Conservation (phyloP, 2,329 filamentous ascomycete genomes). For the Neonectria magnoliae region DNA sequence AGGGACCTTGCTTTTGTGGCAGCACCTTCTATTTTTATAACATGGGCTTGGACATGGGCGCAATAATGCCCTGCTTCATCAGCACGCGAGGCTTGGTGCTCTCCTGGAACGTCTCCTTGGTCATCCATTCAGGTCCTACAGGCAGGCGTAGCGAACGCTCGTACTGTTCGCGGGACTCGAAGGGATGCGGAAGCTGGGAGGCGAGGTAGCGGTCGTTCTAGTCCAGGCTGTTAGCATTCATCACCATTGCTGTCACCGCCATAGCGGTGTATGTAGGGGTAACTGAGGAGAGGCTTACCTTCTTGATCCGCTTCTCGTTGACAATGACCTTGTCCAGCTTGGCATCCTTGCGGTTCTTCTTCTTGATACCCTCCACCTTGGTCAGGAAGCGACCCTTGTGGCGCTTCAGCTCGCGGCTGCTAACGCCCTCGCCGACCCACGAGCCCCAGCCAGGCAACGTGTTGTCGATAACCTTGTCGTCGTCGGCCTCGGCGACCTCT, state of each 20-base stretch:
- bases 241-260: not conserved
- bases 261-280: not conserved
- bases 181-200: conserved; percentile 84
- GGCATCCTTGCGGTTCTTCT: conserved; percentile 80
- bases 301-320: conserved; percentile 89
- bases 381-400: conserved; percentile 71
- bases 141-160: conserved; percentile 88
- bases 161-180: conserved; percentile 88
- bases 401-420: conserved; percentile 72
- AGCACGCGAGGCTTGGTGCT: conserved; percentile 89
- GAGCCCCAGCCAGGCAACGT: conserved; percentile 94
- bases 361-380: conserved; percentile 78
- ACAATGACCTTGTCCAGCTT: conserved; percentile 89
- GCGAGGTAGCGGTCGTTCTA: conserved; percentile 90
- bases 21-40: conserved; percentile 40
- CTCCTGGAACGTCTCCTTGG: conserved; percentile 94
- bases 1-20: not conserved
- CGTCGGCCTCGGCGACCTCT: conserved; percentile 76
- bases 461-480: conserved; percentile 82
- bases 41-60: conserved; percentile 83
- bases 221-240: conserved; percentile 9
- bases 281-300: conserved; percentile 65
- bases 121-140: conserved; percentile 93
- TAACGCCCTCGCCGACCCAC: conserved; percentile 88
- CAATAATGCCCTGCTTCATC: conserved; percentile 90